Conservation (phyloP, 2,329 filamentous ascomycete species). For the Colletotrichum paranaense region DNA sequence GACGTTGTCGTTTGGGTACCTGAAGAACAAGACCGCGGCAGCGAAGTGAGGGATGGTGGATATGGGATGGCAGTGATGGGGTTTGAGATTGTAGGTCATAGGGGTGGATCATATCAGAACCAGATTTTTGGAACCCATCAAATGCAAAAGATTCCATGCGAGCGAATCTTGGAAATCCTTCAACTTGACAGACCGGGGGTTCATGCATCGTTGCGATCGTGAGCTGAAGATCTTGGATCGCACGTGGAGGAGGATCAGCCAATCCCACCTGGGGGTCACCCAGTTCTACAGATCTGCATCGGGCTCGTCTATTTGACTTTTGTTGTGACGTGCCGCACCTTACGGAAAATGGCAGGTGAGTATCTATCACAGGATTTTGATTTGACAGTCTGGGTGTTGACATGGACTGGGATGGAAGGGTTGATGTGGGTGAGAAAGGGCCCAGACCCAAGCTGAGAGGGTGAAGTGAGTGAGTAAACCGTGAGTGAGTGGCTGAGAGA, state of each 20-base stretch:
- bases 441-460: neutral
- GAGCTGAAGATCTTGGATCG: conserved; percentile 12
- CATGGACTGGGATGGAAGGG: neutral
- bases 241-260: conserved; percentile 10
- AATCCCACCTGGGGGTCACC: neutral
- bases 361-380: neutral
- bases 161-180: neutral
- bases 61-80: neutral
- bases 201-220: conserved; percentile 7
- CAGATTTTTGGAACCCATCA: neutral
- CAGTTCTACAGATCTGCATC: neutral
- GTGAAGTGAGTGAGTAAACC: neutral
- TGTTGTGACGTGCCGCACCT: conserved; percentile 6
- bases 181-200: neutral
- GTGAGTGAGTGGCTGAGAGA: neutral
- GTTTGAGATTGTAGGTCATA: neutral
- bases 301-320: conserved; percentile 8
- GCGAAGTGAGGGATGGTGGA: no score
- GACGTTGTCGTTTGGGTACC: conserved; percentile 38
- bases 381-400: neutral
- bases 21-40: conserved; percentile 35
- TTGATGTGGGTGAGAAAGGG: neutral
- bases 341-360: neutral
- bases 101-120: neutral
- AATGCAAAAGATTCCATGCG: neutral